phyloP scores from a whole-genome alignment of 2,329 filamentous ascomycete species.

The Acephala macrosclerotiorum region DNA sequence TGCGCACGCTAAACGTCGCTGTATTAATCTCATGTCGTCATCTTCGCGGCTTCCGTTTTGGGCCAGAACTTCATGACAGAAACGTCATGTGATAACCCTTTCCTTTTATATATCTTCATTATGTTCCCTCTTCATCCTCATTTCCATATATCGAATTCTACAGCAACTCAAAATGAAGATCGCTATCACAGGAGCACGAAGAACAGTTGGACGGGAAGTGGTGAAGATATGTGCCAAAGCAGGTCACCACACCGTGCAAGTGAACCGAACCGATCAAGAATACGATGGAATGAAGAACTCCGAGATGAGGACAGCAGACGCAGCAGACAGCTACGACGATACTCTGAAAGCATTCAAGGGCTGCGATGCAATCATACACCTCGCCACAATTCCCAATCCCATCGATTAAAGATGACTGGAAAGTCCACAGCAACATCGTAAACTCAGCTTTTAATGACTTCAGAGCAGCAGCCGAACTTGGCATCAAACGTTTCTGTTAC shows the following conservation, averaged over 20 bases:
- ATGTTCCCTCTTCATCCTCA: not conserved
- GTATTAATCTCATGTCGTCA: not conserved
- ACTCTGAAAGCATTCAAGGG: constrained; percentile 5
- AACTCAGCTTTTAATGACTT: constrained; percentile 4
- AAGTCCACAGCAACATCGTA: constrained; percentile 14
- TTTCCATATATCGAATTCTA: not conserved
- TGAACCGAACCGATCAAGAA: constrained; percentile 11
- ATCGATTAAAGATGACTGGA: constrained; percentile 10
- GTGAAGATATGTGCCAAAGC: not conserved
- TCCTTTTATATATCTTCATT: not conserved
- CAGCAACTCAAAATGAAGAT: constrained; percentile 14
- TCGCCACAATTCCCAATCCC: constrained; percentile 7
- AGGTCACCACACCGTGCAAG: constrained; percentile 4
- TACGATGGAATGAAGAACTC: constrained; percentile 12
- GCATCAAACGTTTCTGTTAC: constrained; percentile 14
- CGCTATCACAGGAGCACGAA: constrained; percentile 8
- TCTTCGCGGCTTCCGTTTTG: not conserved
- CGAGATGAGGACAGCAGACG: constrained; percentile 12
- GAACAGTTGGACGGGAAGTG: constrained; percentile 5
- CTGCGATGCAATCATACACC: constrained; percentile 7
- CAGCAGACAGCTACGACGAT: constrained; percentile 10
- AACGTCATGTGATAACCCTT: not conserved
- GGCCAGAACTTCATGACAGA: too few relatives aligned
- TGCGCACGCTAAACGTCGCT: not conserved
- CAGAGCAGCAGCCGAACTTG: constrained; percentile 1